Base-by-base conservation (phyloP, 257 asterid genomes). In the Lavandula angustifolia region DNA sequence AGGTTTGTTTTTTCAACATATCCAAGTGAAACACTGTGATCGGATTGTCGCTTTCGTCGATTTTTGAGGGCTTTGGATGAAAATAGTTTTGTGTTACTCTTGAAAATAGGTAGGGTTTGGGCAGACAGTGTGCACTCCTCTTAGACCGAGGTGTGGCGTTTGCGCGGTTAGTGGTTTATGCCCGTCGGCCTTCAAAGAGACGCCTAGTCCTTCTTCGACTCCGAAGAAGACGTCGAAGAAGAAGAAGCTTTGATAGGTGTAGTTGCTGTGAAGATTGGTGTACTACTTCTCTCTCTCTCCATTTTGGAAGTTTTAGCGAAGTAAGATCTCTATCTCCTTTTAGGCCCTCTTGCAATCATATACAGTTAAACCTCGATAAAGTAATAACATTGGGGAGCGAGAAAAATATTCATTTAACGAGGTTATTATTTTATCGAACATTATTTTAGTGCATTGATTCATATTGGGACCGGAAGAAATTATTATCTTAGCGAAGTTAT, bases 101-200 rank as follows among this genome's bases (percentile, higher is more conserved):
- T 66, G 44, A 43, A 47, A 53, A 62, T 73, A 92, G 98, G 98
- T 92, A 10, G 96, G 98, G n/a, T 92, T 92, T 58, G 98, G 98
- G 49, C 98, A 92, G 83, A 92, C 96, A 5, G 54, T 92, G 29
- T 92, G 98, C 67, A 92, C 89, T 32, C 98, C 96, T 47, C 76
- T 87, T 35, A 78, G 98, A 54, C 98, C 98, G 4, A 95, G 83
- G 13, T 92, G 98, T 76, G 87, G 79, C 44, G 32, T 70, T 60
- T 92, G 98, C 81, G 68, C 69, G 5, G 54, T 89, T 22, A 92
- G 79, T 67, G 81, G 80, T 32, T 50, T 89, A 14, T 92, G 98
- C 68, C 96, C 98, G 3, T 88, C 96, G 7, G 95, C 98, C 54
- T 92, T 87, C 55, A 81, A 82, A 55, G 96, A 92, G 82, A 58